Base-by-base conservation (phyloP, 768 basidiomycete genomes). In the Termitomyces sp. region DNA sequence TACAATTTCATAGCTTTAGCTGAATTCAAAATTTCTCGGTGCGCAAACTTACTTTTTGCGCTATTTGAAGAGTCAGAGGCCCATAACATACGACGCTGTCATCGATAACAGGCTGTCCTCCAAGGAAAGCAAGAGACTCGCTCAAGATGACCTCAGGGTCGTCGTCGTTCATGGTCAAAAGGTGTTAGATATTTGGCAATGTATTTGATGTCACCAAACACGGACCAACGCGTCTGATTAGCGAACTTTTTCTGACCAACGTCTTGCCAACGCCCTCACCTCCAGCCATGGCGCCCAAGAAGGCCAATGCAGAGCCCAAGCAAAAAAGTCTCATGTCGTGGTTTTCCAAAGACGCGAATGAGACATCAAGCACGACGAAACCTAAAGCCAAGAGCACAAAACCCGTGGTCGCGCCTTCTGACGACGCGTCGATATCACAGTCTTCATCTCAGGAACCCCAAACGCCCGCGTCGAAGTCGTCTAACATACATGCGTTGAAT, bases 301-400 rank as follows among this genome's bases (percentile, higher is more conserved):
- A 79, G 64, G 57, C 69, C 2, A 75, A 78, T 9, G 67, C 71
- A 1, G 83, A 84, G 22, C 71, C 74, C 51, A 65, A 88, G 65
- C 91, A 92, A 71, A 91, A 90, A 68, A 90, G 86, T 66, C 78
- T 92, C 9, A 85, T 85, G 70, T 82, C 86, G 4, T 92, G 84
- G 74, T 90, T 92, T 63, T 74, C 79, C 7, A 75, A 85, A 72
- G 62, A 63, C 18, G 55, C 71, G 28, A 54, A 61, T 49, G 64
- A 59, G 57, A 69, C 75, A 15, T 60, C 67, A 55, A 65, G 67
- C 52, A 62, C 67, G 22, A 63, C 62, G 40, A 65, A 66, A 50
- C 42, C 57, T 33, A 64, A 72, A 64, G 49, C 38, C 8, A 38
- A 62, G 60, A 57, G 46, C 61, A 24, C 64, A 67, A 74, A 65